These are phyloP conservation scores for Aspergillus carlsbadensis DNA, from an alignment of 495 filamentous ascomycete species.

Conservation along the genomic window DNA sequence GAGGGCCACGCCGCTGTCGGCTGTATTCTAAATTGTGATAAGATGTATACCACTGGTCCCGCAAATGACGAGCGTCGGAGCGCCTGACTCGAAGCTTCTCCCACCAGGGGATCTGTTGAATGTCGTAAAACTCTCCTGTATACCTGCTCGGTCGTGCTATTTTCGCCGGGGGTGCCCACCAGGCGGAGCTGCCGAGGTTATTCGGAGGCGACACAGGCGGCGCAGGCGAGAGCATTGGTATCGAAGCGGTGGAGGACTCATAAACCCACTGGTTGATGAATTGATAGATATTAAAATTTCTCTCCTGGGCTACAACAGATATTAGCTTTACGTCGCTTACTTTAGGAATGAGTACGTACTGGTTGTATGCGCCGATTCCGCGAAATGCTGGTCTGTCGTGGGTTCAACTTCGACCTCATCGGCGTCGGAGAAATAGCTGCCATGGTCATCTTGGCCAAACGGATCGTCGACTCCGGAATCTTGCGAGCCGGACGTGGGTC, in stretches of 20 bases:
- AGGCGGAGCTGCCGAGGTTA: constrained; percentile 30
- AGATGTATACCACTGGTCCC: constrained; percentile 48
- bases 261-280: constrained; percentile 44
- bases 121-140: constrained; percentile 60
- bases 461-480: constrained; percentile 13
- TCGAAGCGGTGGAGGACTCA: constrained; percentile 23
- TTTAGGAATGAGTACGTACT: constrained; percentile 28
- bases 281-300: constrained; percentile 44
- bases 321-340: constrained; percentile 12
- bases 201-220: constrained; percentile 20
- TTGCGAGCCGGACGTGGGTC: constrained; percentile 19
- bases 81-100: constrained; percentile 60
- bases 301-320: constrained; percentile 34
- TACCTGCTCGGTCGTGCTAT: constrained; percentile 44
- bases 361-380: constrained; percentile 34
- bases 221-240: constrained; percentile 21
- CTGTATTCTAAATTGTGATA: constrained; percentile 43
- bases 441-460: constrained; percentile 20
- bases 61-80: constrained; percentile 56
- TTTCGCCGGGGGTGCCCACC: constrained; percentile 41
- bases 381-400: constrained; percentile 22
- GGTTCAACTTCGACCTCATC: constrained; percentile 19
- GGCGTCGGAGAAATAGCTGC: constrained; percentile 19
- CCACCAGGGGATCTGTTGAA: constrained; percentile 78
- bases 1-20: constrained; percentile 23